These are phyloP conservation scores for Tulasnella sp. DNA, from an alignment of 768 basidiomycete genomes.

Conservation along the genomic window DNA sequence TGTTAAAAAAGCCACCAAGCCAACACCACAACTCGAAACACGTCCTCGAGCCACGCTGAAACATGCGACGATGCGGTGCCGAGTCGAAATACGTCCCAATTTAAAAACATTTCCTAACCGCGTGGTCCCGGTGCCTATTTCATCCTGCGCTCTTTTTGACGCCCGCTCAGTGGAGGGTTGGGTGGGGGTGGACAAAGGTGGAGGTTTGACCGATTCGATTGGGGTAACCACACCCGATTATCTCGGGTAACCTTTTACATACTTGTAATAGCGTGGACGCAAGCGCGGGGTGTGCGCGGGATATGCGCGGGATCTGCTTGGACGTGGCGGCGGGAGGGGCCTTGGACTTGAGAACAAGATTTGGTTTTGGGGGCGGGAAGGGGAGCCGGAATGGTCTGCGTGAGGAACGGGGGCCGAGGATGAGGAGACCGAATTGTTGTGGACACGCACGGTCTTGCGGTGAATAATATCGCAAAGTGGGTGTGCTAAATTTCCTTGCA, in stretches of 20 bases:
- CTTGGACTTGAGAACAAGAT: background rate
- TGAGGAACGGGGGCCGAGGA: conserved; percentile 7
- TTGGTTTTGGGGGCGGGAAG: background rate
- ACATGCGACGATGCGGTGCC: background rate
- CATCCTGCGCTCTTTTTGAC: background rate
- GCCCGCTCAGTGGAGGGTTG: background rate
- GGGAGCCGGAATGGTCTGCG: background rate
- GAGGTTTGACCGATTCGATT: background rate
- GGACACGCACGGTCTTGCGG: background rate
- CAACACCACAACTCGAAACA: background rate
- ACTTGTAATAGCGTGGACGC: background rate
- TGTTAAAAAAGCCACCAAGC: background rate
- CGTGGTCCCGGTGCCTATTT: background rate
- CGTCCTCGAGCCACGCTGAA: background rate
- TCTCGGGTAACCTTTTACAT: background rate
- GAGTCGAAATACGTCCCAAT: too few species aligned
- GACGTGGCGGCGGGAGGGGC: conserved; percentile 1
- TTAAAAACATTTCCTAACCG: background rate
- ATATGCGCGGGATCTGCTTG: background rate
- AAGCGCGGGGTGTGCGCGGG: background rate
- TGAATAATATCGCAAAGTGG: background rate
- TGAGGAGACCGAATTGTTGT: conserved; percentile 7
- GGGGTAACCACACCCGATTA: background rate
- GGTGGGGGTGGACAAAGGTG: background rate
- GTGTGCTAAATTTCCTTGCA: background rate